A percentile compares a stretch with the other conserved stretches of the same genome.
phyloP scores from a whole-genome alignment of 2,329 filamentous ascomycete species.

The Penicillium sp. region DNA sequence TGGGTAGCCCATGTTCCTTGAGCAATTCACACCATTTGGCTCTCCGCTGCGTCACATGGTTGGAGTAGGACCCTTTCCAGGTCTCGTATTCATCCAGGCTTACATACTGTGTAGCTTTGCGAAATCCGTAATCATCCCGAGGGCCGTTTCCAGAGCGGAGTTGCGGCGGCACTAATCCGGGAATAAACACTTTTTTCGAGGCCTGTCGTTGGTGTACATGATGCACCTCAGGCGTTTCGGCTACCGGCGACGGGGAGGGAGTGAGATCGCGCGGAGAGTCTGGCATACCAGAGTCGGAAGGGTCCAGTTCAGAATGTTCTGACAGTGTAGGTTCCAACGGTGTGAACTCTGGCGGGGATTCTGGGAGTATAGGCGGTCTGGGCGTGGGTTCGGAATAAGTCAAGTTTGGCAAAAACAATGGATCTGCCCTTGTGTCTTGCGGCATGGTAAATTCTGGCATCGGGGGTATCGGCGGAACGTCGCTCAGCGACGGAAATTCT shows the following conservation, averaged over 20 bases:
- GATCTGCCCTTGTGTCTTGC: background rate
- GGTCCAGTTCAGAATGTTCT: constrained; percentile 5
- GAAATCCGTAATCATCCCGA: constrained; percentile 88
- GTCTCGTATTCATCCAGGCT: constrained; percentile 73
- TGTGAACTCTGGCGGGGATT: constrained; percentile 15
- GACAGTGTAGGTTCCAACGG: constrained; percentile 5
- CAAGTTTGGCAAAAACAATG: constrained; percentile 1
- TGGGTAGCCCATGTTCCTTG: constrained; percentile 72
- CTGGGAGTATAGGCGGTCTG: constrained; percentile 11
- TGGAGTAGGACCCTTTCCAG: constrained; percentile 74
- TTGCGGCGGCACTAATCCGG: constrained; percentile 42
- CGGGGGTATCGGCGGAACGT: constrained; percentile 23
- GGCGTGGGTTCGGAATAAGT: constrained; percentile 6
- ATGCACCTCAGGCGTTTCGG: constrained; percentile 6
- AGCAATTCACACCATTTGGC: constrained; percentile 81
- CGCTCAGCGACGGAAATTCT: constrained; percentile 21
- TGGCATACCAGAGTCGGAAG: constrained; percentile 5
- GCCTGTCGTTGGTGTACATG: constrained; percentile 20
- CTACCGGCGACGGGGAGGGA: constrained; percentile 4
- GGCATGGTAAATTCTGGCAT: constrained; percentile 10
- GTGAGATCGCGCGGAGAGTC: constrained; percentile 12
- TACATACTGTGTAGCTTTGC: constrained; percentile 79
- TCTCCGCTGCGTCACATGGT: constrained; percentile 70
- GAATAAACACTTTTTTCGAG: constrained; percentile 34
- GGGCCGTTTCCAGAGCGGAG: constrained; percentile 34